Conservation (phyloP, 2,329 filamentous ascomycete genomes). For the Fusarium sp. region DNA sequence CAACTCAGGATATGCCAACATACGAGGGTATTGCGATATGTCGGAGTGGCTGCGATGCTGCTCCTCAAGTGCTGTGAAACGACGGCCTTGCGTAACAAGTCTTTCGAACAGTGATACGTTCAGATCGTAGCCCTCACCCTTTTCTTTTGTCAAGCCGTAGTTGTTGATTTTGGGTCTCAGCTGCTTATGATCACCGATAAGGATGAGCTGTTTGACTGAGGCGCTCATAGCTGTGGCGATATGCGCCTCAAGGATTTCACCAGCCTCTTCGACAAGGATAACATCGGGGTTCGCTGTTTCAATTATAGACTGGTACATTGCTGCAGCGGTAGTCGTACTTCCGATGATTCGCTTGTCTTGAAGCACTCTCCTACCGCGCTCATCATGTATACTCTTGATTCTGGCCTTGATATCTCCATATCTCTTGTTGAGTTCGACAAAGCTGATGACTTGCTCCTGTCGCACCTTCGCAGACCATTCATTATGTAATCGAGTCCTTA, state of each 20-base stretch:
- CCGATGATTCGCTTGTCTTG: constrained; percentile 70
- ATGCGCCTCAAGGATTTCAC: constrained; percentile 77
- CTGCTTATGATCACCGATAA: constrained; percentile 81
- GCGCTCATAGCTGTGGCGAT: constrained; percentile 66
- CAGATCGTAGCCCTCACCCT: constrained; percentile 72
- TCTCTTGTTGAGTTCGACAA: constrained; percentile 53
- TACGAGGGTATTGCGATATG: constrained; percentile 68
- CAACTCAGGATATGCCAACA: constrained; percentile 71
- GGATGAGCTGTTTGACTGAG: constrained; percentile 69
- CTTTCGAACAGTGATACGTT: constrained; percentile 77
- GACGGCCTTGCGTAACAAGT: constrained; percentile 66
- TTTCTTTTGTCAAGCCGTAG: constrained; percentile 70
- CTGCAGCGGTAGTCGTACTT: constrained; percentile 77
- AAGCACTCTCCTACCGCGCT: constrained; percentile 58
- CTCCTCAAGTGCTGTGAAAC: constrained; percentile 63
- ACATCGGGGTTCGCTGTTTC: constrained; percentile 66
- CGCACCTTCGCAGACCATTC: constrained; percentile 60
- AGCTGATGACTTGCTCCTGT: constrained; percentile 59
- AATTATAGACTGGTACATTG: constrained; percentile 68
- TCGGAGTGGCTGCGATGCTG: constrained; percentile 78
- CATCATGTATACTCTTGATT: constrained; percentile 57
- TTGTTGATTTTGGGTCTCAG: constrained; percentile 74
- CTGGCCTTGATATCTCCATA: constrained; percentile 57
- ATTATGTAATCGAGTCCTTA: too few species aligned
- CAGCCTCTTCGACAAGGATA: constrained; percentile 77